Conservation (phyloP, 75 land plant species). For the Cunninghamia lanceolata region DNA sequence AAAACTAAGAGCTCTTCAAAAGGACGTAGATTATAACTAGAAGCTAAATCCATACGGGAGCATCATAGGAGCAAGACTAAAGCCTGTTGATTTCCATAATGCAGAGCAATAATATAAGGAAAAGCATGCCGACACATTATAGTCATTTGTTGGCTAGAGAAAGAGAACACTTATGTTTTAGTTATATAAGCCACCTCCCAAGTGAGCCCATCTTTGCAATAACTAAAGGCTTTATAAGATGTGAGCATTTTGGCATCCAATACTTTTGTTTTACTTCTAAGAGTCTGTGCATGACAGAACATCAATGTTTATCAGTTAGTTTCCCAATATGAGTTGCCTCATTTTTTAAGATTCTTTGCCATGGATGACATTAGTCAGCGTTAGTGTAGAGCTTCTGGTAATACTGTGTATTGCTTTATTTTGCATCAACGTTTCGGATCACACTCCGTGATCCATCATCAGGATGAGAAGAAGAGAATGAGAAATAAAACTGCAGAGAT, state of each 20-base stretch:
- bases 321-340: neutral
- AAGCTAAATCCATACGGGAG: neutral
- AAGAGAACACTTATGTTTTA: neutral
- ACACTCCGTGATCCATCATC: too few species aligned
- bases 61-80: neutral
- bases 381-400: too few species aligned
- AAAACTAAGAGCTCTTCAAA: neutral
- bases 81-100: neutral
- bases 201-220: neutral
- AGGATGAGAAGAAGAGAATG: too few species aligned
- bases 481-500: too few species aligned
- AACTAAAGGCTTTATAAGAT: neutral
- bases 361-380: neutral
- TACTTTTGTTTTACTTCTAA: neutral
- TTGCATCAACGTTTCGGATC: too few species aligned
- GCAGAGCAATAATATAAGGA: neutral
- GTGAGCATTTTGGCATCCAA: neutral
- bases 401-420: too few species aligned
- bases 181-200: neutral
- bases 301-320: neutral
- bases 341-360: neutral
- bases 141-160: neutral
- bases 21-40: neutral
- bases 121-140: neutral
- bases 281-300: neutral